Base-by-base conservation (phyloP, 2,329 filamentous ascomycete genomes). In the Aspergillus costaricaensis region DNA sequence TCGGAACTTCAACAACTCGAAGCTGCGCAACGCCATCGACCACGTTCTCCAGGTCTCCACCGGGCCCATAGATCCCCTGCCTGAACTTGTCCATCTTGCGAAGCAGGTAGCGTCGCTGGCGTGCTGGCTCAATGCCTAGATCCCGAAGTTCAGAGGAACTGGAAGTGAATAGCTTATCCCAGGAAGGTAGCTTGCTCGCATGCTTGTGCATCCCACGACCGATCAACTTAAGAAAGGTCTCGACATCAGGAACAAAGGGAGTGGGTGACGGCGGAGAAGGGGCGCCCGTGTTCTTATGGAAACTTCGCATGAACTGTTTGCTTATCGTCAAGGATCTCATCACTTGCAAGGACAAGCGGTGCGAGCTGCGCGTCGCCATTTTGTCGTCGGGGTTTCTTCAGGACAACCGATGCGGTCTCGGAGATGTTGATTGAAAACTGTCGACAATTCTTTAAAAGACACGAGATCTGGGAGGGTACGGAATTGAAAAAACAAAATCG, bases 181-280 rank as follows among this genome's bases (percentile, higher is more conserved):
- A 98, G 10, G 90, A 89, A 2, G 91, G 87, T 69, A 99, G 91
- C 77, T 98, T 98, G 77, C 86, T 83, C 52, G 90, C 86, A 80
- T 97, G 91, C 72, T 90, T 87, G 71, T 85, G 88, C 70, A 97
- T 87, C 69, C 88, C 88, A 65, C 95, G 93, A 68, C 95, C 95
- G 77, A 98, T 97, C 61, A 97, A 83, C 38, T 86, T 91, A 64
- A 98, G 88, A 78, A 99, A 96, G 15, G 93, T 95, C 68, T 84
- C 75, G 43, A 92, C 87, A 74, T 97, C 89, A 32, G 93, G 94
- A 41, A 96, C 88, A 70, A 96, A 92, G 1, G 92, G 91, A 39
- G 90, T 96, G 0, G 92, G 90, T 23, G 82, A 72, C 2, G 93
- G 93, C 27, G 88, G 75, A 3, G 72, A 62, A 32, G 86, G 79